These are phyloP conservation scores for Phytophthora litchii DNA, from an alignment of 352 stramenopile genomes.

Conservation along the genomic window DNA sequence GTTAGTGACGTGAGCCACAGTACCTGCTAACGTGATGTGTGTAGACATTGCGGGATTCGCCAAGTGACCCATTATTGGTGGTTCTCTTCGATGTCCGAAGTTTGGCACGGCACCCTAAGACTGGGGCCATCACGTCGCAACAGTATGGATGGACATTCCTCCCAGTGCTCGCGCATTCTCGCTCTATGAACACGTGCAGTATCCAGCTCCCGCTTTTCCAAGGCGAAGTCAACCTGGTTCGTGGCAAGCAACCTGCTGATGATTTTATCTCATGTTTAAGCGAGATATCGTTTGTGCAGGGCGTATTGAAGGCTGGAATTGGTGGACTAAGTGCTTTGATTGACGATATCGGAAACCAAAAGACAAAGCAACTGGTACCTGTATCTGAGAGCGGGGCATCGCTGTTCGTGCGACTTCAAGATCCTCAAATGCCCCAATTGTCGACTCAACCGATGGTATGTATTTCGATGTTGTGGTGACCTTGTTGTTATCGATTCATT, in stretches of 20 bases:
- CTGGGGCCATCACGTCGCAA: slow-evolving; percentile 45
- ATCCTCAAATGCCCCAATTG: slow-evolving; percentile 55
- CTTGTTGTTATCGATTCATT: background rate
- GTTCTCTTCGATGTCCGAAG: slow-evolving; percentile 68
- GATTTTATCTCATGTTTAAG: slow-evolving; percentile 2
- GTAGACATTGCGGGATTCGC: slow-evolving; percentile 56
- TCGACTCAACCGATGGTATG: slow-evolving; percentile 48
- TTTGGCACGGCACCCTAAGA: slow-evolving; percentile 52
- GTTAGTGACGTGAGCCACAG: background rate
- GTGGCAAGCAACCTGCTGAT: slow-evolving; percentile 1
- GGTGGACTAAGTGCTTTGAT: slow-evolving; percentile 37
- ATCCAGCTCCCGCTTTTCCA: slow-evolving; percentile 69
- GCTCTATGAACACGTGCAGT: slow-evolving; percentile 40
- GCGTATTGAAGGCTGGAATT: slow-evolving; percentile 34
- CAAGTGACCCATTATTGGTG: slow-evolving; percentile 30
- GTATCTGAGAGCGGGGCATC: slow-evolving; percentile 53
- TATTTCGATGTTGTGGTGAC: background rate
- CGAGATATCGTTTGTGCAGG: slow-evolving; percentile 27
- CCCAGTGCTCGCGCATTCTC: slow-evolving; percentile 46
- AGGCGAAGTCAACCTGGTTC: slow-evolving; percentile 68
- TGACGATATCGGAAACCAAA: slow-evolving; percentile 49
- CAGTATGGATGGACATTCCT: slow-evolving; percentile 73
- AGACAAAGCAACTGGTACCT: slow-evolving; percentile 43
- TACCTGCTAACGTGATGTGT: slow-evolving; percentile 4
- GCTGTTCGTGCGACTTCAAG: slow-evolving; percentile 67